A percentile compares a stretch with the other conserved stretches of the same genome.
Conservation (phyloP, 2,329 filamentous ascomycete genomes). For the Fusarium tuaranense region DNA sequence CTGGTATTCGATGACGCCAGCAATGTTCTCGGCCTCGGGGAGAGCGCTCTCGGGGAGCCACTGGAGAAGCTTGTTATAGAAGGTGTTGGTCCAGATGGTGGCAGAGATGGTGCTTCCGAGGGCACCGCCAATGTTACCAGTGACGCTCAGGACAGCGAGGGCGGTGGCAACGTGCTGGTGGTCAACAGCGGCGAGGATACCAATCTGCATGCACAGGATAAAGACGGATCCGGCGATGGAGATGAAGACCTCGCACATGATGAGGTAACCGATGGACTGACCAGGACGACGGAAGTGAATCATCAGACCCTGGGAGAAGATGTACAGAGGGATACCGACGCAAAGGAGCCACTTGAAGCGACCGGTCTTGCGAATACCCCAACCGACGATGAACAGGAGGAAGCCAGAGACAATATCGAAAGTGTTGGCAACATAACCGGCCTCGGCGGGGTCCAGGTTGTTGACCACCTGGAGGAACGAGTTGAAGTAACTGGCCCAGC, state of each 20-base stretch:
- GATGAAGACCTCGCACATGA: constrained; percentile 64
- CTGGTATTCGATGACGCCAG: constrained; percentile 64
- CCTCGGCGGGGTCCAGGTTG: constrained; percentile 57
- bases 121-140: constrained; percentile 44
- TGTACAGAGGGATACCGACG: constrained; percentile 65
- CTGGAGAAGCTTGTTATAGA: constrained; percentile 56
- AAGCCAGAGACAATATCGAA: constrained; percentile 62
- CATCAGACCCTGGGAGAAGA: constrained; percentile 61
- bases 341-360: constrained; percentile 63
- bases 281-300: constrained; percentile 48
- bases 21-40: constrained; percentile 60
- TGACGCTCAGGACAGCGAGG: constrained; percentile 45
- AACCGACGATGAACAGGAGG: constrained; percentile 59
- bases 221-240: constrained; percentile 65
- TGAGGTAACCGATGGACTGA: constrained; percentile 56
- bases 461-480: constrained; percentile 66
- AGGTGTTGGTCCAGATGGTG: constrained; percentile 48
- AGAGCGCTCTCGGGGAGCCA: constrained; percentile 60
- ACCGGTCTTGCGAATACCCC: constrained; percentile 60
- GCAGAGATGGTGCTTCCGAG: constrained; percentile 47
- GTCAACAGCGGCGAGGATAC: constrained; percentile 46
- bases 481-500: constrained; percentile 61
- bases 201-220: constrained; percentile 49
- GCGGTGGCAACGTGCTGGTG: constrained; percentile 49
- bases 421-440: constrained; percentile 61